Conservation (phyloP, 2,329 filamentous ascomycete species). For the Madurella fahalii region DNA sequence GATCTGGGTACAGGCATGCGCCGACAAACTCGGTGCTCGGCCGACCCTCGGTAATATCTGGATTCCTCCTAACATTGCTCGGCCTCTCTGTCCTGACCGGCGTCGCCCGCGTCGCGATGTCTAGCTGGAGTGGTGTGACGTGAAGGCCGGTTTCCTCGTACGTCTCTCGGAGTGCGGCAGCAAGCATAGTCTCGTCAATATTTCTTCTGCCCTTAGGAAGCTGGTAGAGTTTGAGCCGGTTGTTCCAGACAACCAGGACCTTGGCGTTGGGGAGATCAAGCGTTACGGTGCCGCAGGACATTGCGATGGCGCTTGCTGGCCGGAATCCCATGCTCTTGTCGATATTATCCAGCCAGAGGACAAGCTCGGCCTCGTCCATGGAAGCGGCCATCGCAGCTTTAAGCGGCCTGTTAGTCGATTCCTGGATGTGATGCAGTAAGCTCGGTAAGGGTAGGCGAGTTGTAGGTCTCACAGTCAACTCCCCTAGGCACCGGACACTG, state of each 20-base stretch:
- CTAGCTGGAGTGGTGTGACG: conserved; percentile 37
- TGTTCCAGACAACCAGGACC: conserved; percentile 43
- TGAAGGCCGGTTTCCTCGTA: conserved; percentile 45
- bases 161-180: conserved; percentile 44
- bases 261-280: conserved; percentile 35
- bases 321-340: conserved; percentile 35
- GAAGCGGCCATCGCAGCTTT: neutral
- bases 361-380: conserved; percentile 9
- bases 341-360: conserved; percentile 27
- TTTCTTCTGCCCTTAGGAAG: conserved; percentile 48
- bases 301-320: conserved; percentile 40
- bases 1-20: conserved; percentile 35
- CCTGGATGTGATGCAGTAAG: neutral
- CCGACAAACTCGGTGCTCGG: conserved; percentile 36
- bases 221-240: conserved; percentile 40
- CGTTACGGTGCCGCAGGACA: conserved; percentile 46
- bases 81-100: conserved; percentile 19
- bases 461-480: neutral
- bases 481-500: neutral
- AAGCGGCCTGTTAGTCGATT: neutral
- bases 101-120: conserved; percentile 43
- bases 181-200: conserved; percentile 41
- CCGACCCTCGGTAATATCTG: conserved; percentile 29
- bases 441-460: neutral
- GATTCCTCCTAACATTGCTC: conserved; percentile 14